Evolutionary conservation across 345 rosid species (phyloP), one percentile per base, ranked within the genome.

Genomic region (Populus deltoides): DNA sequence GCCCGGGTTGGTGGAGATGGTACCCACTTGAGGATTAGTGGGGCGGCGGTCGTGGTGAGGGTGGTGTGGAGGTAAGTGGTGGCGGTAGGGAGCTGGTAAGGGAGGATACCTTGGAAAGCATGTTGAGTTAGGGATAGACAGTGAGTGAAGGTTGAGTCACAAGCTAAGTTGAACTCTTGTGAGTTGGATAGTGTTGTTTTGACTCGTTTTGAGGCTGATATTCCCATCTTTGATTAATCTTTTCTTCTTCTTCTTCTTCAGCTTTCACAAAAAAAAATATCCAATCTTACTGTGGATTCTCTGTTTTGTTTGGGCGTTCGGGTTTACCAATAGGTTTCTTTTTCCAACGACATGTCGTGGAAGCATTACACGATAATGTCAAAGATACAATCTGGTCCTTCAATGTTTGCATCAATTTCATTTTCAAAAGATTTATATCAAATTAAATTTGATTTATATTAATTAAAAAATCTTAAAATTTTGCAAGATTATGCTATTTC

Each of bases 31-130:
- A 78, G 71, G 80, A 90, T 62, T 45, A 88, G 83, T 35, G 92
- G 87, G 68, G 65, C 77, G 0, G 81, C 69, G 62, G 84, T 53
- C 16, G 51, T 45, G 81, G 76, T 76, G 69, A 85, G 88, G 59
- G 83, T 57, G 68, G 85, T 80, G 83, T 92, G 91, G 87, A 93
- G 86, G 79, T 87, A 86, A 10, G 78, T 70, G 80, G 93, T 86
- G 83, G 98, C 97, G 45, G 91, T 73, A 49, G 77, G 68, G 75
- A 94, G 96, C 75, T 94, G 98, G 86, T 91, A 91, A 1, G 91
- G 91, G 74, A 88, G 86, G 79, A 93, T 91, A 24, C 97, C 98
- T 36, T 74, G 66, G 86, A 93, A 92, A 82, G 91, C 92, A 81
- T 84, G 93, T 63, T 93, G 92, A 20, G 94, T 82, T 1, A 93